These are phyloP conservation scores for Dactylellina sp. DNA, from an alignment of 2,329 filamentous ascomycete genomes.

Conservation along the genomic window DNA sequence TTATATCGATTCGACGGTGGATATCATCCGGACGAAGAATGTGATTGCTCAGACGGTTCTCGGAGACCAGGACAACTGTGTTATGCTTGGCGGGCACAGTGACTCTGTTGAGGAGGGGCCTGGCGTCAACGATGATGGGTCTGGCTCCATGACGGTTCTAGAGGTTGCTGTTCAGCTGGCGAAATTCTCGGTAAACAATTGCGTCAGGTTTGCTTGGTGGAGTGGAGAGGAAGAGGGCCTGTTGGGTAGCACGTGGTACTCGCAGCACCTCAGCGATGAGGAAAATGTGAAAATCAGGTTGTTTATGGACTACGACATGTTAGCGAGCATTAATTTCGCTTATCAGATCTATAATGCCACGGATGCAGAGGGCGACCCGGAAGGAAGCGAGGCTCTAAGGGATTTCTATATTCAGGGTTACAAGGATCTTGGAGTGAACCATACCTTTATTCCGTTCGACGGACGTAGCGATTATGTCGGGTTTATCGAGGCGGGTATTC, in stretches of 20 bases:
- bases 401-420: slow-evolving; percentile 78
- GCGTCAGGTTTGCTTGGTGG: slow-evolving; percentile 77
- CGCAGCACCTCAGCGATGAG: slow-evolving; percentile 68
- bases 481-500: slow-evolving; percentile 79
- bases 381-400: slow-evolving; percentile 76
- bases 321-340: slow-evolving; percentile 74
- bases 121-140: slow-evolving; percentile 67
- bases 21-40: slow-evolving; percentile 70
- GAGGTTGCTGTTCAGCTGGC: slow-evolving; percentile 73
- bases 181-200: slow-evolving; percentile 72
- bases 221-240: slow-evolving; percentile 76
- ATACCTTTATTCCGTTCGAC: slow-evolving; percentile 79
- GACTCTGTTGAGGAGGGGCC: slow-evolving; percentile 74
- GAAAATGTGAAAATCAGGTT: slow-evolving; percentile 74
- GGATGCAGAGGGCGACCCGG: slow-evolving; percentile 74
- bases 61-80: slow-evolving; percentile 73
- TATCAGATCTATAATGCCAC: slow-evolving; percentile 79
- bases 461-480: slow-evolving; percentile 83
- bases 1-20: slow-evolving; percentile 72
- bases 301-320: slow-evolving; percentile 79
- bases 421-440: slow-evolving; percentile 71
- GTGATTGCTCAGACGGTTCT: slow-evolving; percentile 73
- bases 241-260: slow-evolving; percentile 74
- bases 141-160: slow-evolving; percentile 68
- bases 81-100: slow-evolving; percentile 75